Evolutionary conservation across 2,329 filamentous ascomycete genomes (phyloP).

Genomic region (Coniochaeta hoffmannii): DNA sequence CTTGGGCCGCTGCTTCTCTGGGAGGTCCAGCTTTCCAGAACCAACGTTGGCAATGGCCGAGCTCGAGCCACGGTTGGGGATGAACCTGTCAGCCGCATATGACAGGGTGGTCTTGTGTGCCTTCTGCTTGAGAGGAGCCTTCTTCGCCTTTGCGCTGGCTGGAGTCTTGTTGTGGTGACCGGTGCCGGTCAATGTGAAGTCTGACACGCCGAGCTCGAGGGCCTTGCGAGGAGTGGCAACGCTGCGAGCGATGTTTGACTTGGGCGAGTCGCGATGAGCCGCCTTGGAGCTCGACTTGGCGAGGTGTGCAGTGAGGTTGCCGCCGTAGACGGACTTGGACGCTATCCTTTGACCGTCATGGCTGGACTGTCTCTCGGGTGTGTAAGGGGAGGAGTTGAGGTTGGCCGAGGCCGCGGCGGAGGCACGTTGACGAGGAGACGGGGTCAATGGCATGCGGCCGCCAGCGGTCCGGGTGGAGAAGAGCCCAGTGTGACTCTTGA

Average conservation of each 20-base stretch:
- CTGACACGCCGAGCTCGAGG: constrained; percentile 84
- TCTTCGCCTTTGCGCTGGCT: constrained; percentile 46
- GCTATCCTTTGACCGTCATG: constrained; percentile 41
- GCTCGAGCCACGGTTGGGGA: constrained; percentile 86
- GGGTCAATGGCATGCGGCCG: constrained; percentile 89
- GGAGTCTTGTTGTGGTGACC: constrained; percentile 57
- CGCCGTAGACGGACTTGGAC: constrained; percentile 70
- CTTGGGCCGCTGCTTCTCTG: constrained; percentile 66
- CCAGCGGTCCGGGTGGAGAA: constrained; percentile 91
- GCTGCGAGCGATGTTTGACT: constrained; percentile 84
- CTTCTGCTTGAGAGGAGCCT: constrained; percentile 46
- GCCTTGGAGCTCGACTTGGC: constrained; percentile 60
- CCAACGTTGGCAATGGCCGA: constrained; percentile 78
- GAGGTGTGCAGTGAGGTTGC: constrained; percentile 73
- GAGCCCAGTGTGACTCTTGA: constrained; percentile 90
- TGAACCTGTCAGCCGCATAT: constrained; percentile 86
- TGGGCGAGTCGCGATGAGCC: constrained; percentile 74
- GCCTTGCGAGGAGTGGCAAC: constrained; percentile 71
- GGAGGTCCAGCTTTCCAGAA: constrained; percentile 70
- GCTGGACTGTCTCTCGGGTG: constrained; percentile 55
- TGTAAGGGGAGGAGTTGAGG: constrained; percentile 66
- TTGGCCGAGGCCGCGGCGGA: constrained; percentile 41
- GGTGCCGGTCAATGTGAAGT: constrained; percentile 85
- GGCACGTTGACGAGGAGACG: constrained; percentile 67
- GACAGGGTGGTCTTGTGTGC: constrained; percentile 67